phyloP scores from a whole-genome alignment of 2,329 filamentous ascomycete genomes.

The Fusarium sp. region DNA sequence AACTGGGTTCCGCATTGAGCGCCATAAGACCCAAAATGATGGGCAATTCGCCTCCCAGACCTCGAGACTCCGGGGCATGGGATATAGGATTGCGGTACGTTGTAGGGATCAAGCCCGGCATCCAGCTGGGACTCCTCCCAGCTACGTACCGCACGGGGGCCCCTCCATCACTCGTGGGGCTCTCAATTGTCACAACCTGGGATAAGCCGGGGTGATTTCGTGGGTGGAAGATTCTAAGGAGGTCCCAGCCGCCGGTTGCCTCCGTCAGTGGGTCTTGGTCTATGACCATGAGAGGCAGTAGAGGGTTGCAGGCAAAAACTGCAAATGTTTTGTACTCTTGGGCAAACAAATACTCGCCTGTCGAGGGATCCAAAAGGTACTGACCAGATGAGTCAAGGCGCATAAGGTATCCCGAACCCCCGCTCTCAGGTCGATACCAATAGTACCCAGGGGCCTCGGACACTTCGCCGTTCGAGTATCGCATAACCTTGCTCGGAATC shows the following conservation, averaged over 20 bases:
- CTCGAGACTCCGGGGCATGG: neutral
- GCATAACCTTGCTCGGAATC: conserved; percentile 47
- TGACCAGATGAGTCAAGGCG: neutral
- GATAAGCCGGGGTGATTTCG: neutral
- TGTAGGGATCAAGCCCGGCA: neutral
- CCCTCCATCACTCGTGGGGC: neutral
- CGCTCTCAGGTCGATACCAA: conserved; percentile 21
- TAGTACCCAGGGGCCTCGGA: conserved; percentile 29
- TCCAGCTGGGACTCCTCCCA: neutral
- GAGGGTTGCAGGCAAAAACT: neutral
- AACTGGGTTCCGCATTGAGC: neutral
- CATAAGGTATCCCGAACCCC: neutral
- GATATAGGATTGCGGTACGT: neutral
- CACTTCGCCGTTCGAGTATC: conserved; percentile 47
- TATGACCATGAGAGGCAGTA: neutral
- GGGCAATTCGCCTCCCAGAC: neutral
- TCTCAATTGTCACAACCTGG: neutral
- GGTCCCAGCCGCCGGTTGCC: fast-evolving
- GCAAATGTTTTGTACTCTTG: neutral
- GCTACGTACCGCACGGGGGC: neutral
- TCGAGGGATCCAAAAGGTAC: neutral
- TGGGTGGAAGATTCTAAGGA: neutral
- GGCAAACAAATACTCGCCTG: neutral
- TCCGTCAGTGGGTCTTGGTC: neutral
- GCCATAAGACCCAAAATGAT: neutral